Conservation (phyloP, 495 filamentous ascomycete genomes). For the Neurospora sp. region DNA sequence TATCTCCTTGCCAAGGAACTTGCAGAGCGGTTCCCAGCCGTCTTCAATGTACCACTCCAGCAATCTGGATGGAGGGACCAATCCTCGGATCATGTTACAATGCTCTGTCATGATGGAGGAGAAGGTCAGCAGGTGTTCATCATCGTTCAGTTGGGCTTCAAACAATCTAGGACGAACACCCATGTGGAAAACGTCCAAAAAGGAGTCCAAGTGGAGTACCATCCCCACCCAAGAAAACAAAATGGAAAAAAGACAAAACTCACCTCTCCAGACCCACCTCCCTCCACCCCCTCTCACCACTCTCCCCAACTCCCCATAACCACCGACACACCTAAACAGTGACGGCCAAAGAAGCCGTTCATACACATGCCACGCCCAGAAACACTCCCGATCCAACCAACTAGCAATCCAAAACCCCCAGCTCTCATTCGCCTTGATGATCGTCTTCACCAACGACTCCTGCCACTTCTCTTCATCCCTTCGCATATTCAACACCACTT, state of each 20-base stretch:
- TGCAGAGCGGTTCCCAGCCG: constrained; percentile 43
- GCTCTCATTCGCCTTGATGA: constrained; percentile 13
- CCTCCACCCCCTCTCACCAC: constrained; percentile 12
- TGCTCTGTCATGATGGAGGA: constrained; percentile 7
- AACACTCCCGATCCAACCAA: constrained; percentile 15
- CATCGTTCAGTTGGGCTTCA: too few species aligned
- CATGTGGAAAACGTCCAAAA: neutral
- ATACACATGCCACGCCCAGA: constrained; percentile 22
- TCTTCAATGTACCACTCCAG: constrained; percentile 37
- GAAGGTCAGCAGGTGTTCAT: neutral
- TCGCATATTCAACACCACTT: constrained; percentile 35
- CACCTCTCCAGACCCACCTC: constrained; percentile 13
- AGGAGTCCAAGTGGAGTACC: neutral
- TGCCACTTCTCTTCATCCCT: constrained; percentile 33
- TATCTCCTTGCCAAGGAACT: constrained; percentile 33
- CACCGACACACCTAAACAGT: constrained; percentile 12
- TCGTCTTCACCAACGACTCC: constrained; percentile 10
- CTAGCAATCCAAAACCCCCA: constrained; percentile 17
- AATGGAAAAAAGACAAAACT: neutral
- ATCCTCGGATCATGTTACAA: constrained; percentile 18
- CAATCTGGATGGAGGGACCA: constrained; percentile 34
- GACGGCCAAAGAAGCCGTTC: constrained; percentile 19
- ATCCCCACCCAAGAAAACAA: neutral
- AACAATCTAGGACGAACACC: neutral
- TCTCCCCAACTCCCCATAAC: constrained; percentile 12